These are phyloP conservation scores for Dorcoceras hygrometricum DNA, from an alignment of 257 asterid genomes.

Conservation along the genomic window DNA sequence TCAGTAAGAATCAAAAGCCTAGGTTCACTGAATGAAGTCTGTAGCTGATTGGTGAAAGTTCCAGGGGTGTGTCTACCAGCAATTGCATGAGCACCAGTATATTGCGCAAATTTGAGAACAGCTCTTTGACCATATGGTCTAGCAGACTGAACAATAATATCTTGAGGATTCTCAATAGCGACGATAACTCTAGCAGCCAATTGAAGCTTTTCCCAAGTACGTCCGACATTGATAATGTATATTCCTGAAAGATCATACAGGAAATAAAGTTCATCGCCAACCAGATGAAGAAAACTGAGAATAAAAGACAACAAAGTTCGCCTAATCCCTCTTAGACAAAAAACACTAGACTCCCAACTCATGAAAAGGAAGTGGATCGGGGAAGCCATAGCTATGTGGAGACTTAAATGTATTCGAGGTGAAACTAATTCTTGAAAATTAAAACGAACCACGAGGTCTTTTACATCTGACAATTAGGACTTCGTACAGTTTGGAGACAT, in stretches of 20 bases:
- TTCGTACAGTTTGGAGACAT: background rate
- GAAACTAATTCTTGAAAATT: background rate
- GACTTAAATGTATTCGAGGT: background rate
- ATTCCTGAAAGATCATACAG: slow-evolving; percentile 30
- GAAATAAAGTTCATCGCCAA: background rate
- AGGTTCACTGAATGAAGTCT: slow-evolving; percentile 44
- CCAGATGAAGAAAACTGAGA: background rate
- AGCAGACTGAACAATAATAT: slow-evolving; percentile 49
- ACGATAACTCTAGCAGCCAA: slow-evolving; percentile 51
- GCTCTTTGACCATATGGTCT: slow-evolving; percentile 53
- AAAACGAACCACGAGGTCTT: background rate
- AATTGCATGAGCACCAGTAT: slow-evolving; percentile 40
- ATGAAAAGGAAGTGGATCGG: background rate
- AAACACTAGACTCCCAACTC: background rate
- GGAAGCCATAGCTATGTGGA: background rate
- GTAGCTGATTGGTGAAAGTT: slow-evolving; percentile 41
- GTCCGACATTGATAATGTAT: slow-evolving; percentile 41
- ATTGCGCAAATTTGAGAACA: slow-evolving; percentile 45
- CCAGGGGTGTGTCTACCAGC: slow-evolving; percentile 56
- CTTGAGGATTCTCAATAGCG: slow-evolving; percentile 45
- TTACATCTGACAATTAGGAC: background rate
- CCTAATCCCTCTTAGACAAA: background rate
- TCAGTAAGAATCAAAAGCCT: slow-evolving; percentile 42
- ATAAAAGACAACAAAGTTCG: background rate
- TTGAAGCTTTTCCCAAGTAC: slow-evolving; percentile 47